phyloP scores from a whole-genome alignment of 208 protist genomes.

The Zelonia costaricensis region DNA sequence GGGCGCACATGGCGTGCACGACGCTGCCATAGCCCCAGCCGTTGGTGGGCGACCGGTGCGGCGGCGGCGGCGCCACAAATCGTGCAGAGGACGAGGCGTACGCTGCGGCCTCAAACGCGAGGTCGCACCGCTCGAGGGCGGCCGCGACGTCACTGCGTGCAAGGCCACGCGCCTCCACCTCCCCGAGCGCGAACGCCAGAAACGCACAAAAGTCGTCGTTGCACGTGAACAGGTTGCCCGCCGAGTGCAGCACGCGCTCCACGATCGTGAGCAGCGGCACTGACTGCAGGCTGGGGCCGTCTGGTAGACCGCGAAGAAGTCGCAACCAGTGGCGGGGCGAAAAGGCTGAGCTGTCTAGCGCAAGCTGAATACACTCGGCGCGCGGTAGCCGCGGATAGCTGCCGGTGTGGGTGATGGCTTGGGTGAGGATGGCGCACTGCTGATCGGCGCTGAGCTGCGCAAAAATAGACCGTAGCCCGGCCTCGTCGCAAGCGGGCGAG shows the following conservation, averaged over 20 bases:
- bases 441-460: constrained; percentile 20
- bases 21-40: constrained; percentile 14
- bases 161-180: constrained; percentile 7
- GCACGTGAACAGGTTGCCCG: neutral
- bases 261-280: constrained; percentile 8
- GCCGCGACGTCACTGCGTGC: neutral
- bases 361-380: neutral
- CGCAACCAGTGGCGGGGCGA: constrained; percentile 11
- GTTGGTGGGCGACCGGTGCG: neutral
- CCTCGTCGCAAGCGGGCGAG: constrained; percentile 11
- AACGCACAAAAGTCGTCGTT: constrained; percentile 17
- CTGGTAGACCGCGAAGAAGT: neutral
- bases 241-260: constrained; percentile 5
- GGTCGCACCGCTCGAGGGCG: constrained; percentile 12
- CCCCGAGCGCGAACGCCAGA: neutral
- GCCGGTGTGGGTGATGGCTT: neutral
- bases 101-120: constrained; percentile 23
- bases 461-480: constrained; percentile 11
- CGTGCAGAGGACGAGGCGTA: constrained; percentile 13
- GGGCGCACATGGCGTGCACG: constrained; percentile 18
- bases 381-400: neutral
- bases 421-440: constrained; percentile 11
- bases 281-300: neutral
- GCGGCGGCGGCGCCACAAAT: constrained; percentile 1
- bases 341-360: constrained; percentile 4